These are phyloP conservation scores for Argentina anserina DNA, from an alignment of 306 rosid genomes.

Conservation along the genomic window DNA sequence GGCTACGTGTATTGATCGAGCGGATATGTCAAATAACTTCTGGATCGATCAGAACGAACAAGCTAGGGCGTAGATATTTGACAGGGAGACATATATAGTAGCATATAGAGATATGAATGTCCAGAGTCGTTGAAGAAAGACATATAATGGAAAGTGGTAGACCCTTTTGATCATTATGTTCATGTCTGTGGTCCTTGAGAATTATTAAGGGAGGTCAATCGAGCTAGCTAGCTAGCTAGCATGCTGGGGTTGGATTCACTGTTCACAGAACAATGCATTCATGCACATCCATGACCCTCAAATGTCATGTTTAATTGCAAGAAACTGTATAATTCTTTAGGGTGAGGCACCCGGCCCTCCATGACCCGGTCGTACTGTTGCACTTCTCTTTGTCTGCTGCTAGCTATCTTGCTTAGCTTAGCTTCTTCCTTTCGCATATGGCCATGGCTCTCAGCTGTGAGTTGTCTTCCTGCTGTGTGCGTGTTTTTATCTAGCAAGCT, in stretches of 20 bases:
- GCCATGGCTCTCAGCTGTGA: slow-evolving; percentile 34
- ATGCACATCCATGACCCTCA: neutral
- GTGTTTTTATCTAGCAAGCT: neutral
- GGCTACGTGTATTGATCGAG: neutral
- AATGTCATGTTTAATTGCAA: slow-evolving; percentile 13
- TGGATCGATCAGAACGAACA: neutral
- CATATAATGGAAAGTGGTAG: slow-evolving; percentile 6
- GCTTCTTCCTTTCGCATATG: slow-evolving; percentile 8
- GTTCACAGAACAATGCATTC: neutral
- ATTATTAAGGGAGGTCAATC: neutral
- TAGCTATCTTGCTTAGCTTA: neutral
- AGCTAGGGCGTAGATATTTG: neutral
- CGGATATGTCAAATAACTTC: neutral
- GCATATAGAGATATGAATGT: neutral
- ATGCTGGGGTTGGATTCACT: neutral
- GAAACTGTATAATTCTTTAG: neutral
- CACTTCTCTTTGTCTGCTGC: slow-evolving; percentile 24
- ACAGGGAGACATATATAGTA: neutral
- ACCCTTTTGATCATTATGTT: neutral
- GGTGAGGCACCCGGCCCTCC: neutral
- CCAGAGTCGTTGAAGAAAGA: neutral
- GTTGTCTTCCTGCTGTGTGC: slow-evolving; percentile 26
- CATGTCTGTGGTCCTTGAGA: slow-evolving; percentile 12
- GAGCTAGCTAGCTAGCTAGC: neutral
- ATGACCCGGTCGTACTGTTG: slow-evolving; percentile 10